Conservation (phyloP, 306 rosid genomes). For the Fragaria vesca region DNA sequence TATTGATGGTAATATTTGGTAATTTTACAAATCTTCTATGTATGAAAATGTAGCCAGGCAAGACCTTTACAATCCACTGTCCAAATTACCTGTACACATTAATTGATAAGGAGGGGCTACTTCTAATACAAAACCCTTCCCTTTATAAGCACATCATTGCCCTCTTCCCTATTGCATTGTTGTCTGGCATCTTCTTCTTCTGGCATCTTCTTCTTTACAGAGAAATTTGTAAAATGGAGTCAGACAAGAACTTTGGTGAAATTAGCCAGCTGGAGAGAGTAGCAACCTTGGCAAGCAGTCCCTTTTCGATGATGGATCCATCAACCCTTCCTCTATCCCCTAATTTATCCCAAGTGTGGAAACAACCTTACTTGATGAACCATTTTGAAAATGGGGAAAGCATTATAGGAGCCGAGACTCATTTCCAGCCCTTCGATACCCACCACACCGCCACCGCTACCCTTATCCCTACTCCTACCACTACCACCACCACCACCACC, state of each 20-base stretch:
- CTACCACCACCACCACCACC: neutral
- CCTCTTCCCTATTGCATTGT: neutral
- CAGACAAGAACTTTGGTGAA: neutral
- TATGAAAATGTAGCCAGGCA: conserved; percentile 9
- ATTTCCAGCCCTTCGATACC: neutral
- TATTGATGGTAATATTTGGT: conserved; percentile 22
- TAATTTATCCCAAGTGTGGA: conserved; percentile 13
- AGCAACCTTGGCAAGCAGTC: neutral
- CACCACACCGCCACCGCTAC: neutral
- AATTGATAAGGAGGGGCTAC: neutral
- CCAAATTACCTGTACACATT: neutral
- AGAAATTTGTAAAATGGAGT: conserved; percentile 1
- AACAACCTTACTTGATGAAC: neutral
- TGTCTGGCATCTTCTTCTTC: conserved; percentile 1
- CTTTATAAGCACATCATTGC: conserved; percentile 9
- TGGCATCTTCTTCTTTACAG: neutral
- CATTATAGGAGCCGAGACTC: neutral
- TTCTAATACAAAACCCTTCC: neutral
- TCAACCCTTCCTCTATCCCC: conserved; percentile 5
- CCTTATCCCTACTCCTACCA: neutral
- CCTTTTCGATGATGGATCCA: conserved; percentile 14
- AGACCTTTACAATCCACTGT: neutral
- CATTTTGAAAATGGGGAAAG: neutral
- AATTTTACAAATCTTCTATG: conserved; percentile 18
- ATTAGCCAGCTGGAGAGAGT: neutral